Evolutionary conservation across 768 basidiomycete species (phyloP).

Genomic region (Naganishia kalamii): DNA sequence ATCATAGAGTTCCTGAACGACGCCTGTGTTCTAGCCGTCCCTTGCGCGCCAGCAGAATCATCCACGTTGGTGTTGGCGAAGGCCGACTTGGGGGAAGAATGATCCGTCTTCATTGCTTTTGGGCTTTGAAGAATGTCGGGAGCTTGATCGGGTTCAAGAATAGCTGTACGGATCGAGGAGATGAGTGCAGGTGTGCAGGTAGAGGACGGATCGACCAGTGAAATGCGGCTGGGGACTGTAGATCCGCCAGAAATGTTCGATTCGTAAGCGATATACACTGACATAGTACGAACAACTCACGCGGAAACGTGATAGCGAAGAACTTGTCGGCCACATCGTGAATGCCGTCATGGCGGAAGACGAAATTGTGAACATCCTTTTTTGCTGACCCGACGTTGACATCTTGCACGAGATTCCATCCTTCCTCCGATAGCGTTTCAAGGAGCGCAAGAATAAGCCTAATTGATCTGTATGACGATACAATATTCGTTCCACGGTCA

Average conservation of each 20-base stretch:
- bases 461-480: background rate
- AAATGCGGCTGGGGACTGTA: conserved; percentile 2
- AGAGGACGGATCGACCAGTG: conserved; percentile 8
- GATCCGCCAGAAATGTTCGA: background rate
- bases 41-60: background rate
- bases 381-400: conserved; percentile 3
- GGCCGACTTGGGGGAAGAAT: background rate
- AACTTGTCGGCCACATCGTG: background rate
- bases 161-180: conserved; percentile 15
- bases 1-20: background rate
- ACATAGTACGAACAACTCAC: background rate
- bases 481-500: too few species aligned
- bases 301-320: conserved; percentile 14
- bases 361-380: conserved; percentile 11
- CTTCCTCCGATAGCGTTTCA: background rate
- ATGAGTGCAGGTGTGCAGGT: conserved; percentile 10
- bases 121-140: background rate
- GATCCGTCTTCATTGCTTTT: background rate
- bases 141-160: background rate
- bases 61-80: background rate
- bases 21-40: too few species aligned
- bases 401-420: conserved; percentile 10
- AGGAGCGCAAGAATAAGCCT: conserved; percentile 5
- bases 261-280: too few species aligned
- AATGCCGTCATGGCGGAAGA: conserved; percentile 2